Evolutionary conservation across 1,139 yeast species (phyloP).

Genomic region (Pichia sp.): DNA sequence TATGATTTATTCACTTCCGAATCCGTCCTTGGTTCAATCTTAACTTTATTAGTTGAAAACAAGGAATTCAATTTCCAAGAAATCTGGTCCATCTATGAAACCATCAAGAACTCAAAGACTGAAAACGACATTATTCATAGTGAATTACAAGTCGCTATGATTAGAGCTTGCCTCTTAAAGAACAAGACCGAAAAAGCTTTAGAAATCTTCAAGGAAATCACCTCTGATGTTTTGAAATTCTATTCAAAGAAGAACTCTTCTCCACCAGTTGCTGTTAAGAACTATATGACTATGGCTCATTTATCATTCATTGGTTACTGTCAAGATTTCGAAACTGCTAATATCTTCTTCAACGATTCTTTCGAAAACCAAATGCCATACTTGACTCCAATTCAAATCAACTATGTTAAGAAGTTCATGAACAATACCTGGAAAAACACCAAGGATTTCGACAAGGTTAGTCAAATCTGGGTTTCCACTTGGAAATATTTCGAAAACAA

Average conservation of each 20-base stretch:
- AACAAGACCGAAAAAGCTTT: conserved; percentile 50
- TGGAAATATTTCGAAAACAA: conserved; percentile 50
- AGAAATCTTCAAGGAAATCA: conserved; percentile 44
- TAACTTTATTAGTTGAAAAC: conserved; percentile 63
- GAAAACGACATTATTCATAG: conserved; percentile 38
- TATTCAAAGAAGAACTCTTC: conserved; percentile 17
- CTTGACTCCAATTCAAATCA: conserved; percentile 67
- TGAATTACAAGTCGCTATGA: conserved; percentile 56
- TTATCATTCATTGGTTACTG: conserved; percentile 80
- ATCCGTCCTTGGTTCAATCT: conserved; percentile 66
- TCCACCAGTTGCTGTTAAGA: conserved; percentile 30
- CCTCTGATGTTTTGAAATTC: conserved; percentile 34
- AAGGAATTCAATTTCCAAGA: conserved; percentile 64
- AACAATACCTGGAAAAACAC: conserved; percentile 58
- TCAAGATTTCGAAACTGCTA: conserved; percentile 68
- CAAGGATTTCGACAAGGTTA: conserved; percentile 56
- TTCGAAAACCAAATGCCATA: conserved; percentile 67
- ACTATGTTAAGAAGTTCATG: conserved; percentile 67
- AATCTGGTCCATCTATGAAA: conserved; percentile 43
- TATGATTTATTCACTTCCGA: conserved; percentile 37
- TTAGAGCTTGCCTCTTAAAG: conserved; percentile 53
- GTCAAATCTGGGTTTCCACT: conserved; percentile 63
- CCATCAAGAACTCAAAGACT: conserved; percentile 34
- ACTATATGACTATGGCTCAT: conserved; percentile 63
- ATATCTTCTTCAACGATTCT: conserved; percentile 71